Base-by-base conservation (phyloP, 2,329 filamentous ascomycete genomes). In the Epichloe baconii region DNA sequence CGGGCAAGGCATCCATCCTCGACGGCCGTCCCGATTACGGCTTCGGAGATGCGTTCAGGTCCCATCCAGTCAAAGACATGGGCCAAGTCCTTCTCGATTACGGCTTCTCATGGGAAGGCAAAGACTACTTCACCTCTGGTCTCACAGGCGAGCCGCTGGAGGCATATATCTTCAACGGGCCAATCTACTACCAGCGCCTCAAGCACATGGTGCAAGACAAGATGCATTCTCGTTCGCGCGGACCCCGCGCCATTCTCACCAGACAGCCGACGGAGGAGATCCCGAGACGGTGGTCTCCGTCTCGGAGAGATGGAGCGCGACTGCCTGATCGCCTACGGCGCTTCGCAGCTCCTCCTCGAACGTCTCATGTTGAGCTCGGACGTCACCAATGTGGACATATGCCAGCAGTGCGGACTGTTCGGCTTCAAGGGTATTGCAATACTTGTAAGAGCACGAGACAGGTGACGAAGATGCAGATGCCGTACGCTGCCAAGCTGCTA, bases 181-280 rank as follows among this genome's bases (percentile, higher is more conserved):
- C 93, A 11, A 98, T 98, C 69, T 98, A 95, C 74, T 98, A 98
- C 74, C 93, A 98, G 74, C 95, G 95, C 58, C 80, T 98, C 57
- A 98, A 98, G 78, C 93, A 98, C 77, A 98, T 98, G 93, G 93
- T 98, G 4, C 90, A 97, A 68, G 93, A 98, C 67, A 98, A 98
- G 73, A 97, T 98, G 93, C 93, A 98, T 71, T 91, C 88, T 35
- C 88, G 93, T 55, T 83, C 91, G 2, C 84, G 88, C 14, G 94
- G 94, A 0, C 94, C 93, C 0, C 79, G 87, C 12, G 91, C 91
- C 26, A 93, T 95, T 57, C 76, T 98, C 26, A 98, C 93, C 1
- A 83, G 93, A 10, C 93, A 98, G 66, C 93, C 93, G 0, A 98
- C 91, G 0, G 93, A 98, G 72, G 93, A 75, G 93, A 60, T 95